Conservation (phyloP, 139 green algal genomes). For the Chlamydomonas sp. region DNA sequence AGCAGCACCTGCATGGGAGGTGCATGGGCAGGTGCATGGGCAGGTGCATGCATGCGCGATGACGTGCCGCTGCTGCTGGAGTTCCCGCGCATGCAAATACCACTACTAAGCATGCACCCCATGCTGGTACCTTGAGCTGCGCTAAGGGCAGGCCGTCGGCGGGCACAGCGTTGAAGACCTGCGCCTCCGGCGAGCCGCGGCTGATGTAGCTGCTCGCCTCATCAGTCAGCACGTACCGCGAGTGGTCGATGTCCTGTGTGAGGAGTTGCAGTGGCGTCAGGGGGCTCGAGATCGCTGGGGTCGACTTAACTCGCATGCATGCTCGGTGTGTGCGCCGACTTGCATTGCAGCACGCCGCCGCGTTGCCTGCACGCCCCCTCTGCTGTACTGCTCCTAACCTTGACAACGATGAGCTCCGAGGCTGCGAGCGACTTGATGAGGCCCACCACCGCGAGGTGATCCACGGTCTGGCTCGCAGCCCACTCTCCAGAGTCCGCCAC, state of each 20-base stretch:
- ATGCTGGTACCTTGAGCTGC: slow-evolving; percentile 57
- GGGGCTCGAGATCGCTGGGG: too few species aligned
- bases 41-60: neutral
- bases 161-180: slow-evolving; percentile 70
- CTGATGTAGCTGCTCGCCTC: slow-evolving; percentile 65
- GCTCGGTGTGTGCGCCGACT: too few species aligned
- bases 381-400: slow-evolving; percentile 59
- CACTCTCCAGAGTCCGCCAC: slow-evolving; percentile 69
- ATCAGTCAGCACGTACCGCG: slow-evolving; percentile 59
- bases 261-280: too few species aligned
- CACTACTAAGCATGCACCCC: neutral
- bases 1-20: slow-evolving; percentile 22
- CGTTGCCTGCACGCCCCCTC: too few species aligned
- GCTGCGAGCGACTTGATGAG: slow-evolving; percentile 75
- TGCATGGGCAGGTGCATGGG: neutral
- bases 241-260: slow-evolving; percentile 65
- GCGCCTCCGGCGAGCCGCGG: slow-evolving; percentile 71
- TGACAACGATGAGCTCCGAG: slow-evolving; percentile 63
- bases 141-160: slow-evolving; percentile 64
- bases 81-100: too few species aligned
- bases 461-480: slow-evolving; percentile 35
- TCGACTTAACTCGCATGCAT: too few species aligned
- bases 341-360: too few species aligned
- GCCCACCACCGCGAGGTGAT: slow-evolving; percentile 74
- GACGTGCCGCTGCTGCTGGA: too few species aligned